These are phyloP conservation scores for Symbiotaphrina buchneri DNA, from an alignment of 495 filamentous ascomycete species.

Conservation along the genomic window DNA sequence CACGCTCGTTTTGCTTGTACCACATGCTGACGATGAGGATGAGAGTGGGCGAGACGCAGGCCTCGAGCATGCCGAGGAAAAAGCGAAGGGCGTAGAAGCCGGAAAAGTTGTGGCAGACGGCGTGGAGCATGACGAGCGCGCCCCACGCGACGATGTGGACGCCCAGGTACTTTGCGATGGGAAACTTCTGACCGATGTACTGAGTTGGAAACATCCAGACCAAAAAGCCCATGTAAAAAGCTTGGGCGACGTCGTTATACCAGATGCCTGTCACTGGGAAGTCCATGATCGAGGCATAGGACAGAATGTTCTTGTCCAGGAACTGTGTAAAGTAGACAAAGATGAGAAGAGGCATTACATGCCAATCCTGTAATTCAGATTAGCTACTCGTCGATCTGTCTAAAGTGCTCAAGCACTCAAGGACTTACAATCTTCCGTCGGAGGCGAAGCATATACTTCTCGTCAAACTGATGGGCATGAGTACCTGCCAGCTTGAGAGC, in stretches of 20 bases:
- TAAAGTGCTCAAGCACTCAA: too few species aligned
- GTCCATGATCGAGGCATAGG: constrained; percentile 4
- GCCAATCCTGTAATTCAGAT: too few species aligned
- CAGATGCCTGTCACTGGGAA: not conserved
- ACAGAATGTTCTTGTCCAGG: constrained; percentile 3
- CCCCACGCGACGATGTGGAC: constrained; percentile 9
- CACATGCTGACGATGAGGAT: constrained; percentile 17
- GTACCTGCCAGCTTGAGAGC: too few species aligned
- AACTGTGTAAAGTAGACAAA: constrained; percentile 3
- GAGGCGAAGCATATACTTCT: too few species aligned
- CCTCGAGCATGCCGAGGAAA: constrained; percentile 8
- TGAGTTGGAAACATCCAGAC: not conserved
- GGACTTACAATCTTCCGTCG: too few species aligned
- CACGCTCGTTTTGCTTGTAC: constrained; percentile 39
- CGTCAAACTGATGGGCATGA: too few species aligned
- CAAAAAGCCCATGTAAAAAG: constrained; percentile 1
- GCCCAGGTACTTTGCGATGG: constrained; percentile 8
- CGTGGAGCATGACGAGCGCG: constrained; percentile 4
- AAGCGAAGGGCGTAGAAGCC: constrained; percentile 6
- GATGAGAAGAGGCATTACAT: constrained; percentile 3
- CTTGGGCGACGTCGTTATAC: not conserved
- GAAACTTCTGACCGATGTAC: not conserved
- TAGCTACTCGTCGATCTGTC: too few species aligned
- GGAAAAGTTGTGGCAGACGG: constrained; percentile 7
- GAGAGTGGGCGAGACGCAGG: constrained; percentile 7